A percentile compares a stretch with the other conserved stretches of the same genome.
phyloP scores from a whole-genome alignment of 345 rosid species.

The Rhodamnia rubescens region DNA sequence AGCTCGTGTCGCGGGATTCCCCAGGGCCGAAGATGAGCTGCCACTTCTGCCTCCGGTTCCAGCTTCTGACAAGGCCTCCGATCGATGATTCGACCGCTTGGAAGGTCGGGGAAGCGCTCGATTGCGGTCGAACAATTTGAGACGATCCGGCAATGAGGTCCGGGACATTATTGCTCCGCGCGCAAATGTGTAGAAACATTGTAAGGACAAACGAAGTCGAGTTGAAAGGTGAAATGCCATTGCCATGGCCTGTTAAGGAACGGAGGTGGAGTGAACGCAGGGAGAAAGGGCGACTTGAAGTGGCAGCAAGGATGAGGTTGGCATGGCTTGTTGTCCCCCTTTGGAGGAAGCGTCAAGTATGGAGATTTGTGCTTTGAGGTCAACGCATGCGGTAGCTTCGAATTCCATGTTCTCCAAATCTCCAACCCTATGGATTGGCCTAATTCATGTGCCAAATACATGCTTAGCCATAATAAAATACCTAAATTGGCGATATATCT shows the following conservation, averaged over 20 bases:
- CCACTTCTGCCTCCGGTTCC: conserved; percentile 47
- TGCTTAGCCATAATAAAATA: not conserved
- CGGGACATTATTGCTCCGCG: not conserved
- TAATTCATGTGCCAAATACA: not conserved
- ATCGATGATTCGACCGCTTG: conserved; percentile 31
- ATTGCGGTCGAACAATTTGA: rapidly evolving
- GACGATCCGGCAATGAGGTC: not conserved
- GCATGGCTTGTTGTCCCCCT: not conserved
- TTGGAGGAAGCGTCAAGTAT: not conserved
- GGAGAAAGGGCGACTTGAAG: not conserved
- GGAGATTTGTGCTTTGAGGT: not conserved
- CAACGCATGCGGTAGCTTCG: not conserved
- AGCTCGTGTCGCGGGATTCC: not conserved
- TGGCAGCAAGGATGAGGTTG: not conserved
- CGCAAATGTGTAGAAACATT: not conserved
- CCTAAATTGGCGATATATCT: too few relatives aligned
- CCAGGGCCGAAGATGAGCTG: conserved; percentile 10
- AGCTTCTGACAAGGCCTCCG: conserved; percentile 30
- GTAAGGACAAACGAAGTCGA: not conserved
- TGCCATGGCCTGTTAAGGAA: not conserved
- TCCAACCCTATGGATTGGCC: not conserved
- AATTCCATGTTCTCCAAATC: not conserved
- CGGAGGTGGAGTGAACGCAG: not conserved
- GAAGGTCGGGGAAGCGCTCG: not conserved
- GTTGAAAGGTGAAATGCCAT: not conserved